Conservation (phyloP, 805 yeast species). For the Saccharomycopsis sp. region DNA sequence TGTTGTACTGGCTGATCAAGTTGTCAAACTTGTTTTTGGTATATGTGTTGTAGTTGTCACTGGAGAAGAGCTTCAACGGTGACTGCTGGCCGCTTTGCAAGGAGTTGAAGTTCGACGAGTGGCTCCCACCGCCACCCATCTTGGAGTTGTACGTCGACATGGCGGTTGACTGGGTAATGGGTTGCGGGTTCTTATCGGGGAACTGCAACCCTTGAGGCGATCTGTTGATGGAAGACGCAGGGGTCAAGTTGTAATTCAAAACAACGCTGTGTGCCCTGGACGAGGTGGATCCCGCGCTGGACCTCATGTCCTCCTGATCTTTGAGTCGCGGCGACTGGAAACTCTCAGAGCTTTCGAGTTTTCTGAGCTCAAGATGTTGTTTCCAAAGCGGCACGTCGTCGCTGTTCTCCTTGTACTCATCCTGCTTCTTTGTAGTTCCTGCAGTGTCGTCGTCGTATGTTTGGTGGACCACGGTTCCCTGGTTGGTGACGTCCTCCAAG, state of each 20-base stretch:
- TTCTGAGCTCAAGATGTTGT: slow-evolving; percentile 9
- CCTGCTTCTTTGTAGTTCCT: slow-evolving; percentile 11
- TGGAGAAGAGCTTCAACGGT: slow-evolving; percentile 19
- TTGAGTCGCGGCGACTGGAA: too few species aligned
- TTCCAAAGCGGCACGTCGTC: slow-evolving; percentile 16
- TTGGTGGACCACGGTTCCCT: slow-evolving; percentile 12
- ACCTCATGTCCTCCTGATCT: not conserved
- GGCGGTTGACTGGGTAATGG: slow-evolving; percentile 12
- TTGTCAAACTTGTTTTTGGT: slow-evolving; percentile 17
- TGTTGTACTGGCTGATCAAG: slow-evolving; percentile 7
- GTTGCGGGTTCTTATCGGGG: slow-evolving; percentile 1
- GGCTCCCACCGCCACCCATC: not conserved
- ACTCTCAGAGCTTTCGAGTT: too few species aligned
- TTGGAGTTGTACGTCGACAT: slow-evolving; percentile 8
- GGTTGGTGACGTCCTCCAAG: slow-evolving; percentile 6
- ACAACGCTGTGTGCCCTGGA: not conserved
- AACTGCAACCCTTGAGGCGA: not conserved
- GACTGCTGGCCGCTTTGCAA: slow-evolving; percentile 17
- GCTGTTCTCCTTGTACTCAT: slow-evolving; percentile 6
- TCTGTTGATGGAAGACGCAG: slow-evolving; percentile 8
- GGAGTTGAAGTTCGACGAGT: slow-evolving; percentile 1
- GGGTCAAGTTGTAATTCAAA: slow-evolving; percentile 2
- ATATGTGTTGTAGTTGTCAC: slow-evolving; percentile 19
- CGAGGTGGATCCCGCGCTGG: not conserved
- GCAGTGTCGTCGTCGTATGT: not conserved